Percentiles rank a stretch among this genome's conserved stretches.
Conservation (phyloP, 805 yeast species). For the Cyberlindnera meyerae region DNA sequence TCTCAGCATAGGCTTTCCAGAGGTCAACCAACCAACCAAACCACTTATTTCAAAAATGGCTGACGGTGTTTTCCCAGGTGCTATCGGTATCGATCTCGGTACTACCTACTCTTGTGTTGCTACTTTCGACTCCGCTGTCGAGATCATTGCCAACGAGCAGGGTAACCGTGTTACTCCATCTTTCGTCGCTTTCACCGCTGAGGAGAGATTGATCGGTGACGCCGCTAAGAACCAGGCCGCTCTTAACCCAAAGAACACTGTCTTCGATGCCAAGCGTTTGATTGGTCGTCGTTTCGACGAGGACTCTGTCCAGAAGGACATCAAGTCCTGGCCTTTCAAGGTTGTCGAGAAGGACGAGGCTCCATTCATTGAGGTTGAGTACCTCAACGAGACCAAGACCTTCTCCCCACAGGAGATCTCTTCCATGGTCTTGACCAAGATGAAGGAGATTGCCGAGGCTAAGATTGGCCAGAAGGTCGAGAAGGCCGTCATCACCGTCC, state of each 20-base stretch:
- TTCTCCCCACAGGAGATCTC: conserved; percentile 75
- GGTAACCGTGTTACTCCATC: conserved; percentile 85
- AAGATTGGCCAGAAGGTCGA: conserved; percentile 66
- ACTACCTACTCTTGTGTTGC: conserved; percentile 81
- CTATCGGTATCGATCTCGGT: conserved; percentile 98
- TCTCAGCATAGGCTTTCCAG: conserved; percentile 3
- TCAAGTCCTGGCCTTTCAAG: conserved; percentile 86
- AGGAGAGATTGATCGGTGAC: conserved; percentile 77
- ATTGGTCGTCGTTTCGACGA: conserved; percentile 77
- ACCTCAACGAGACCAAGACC: conserved; percentile 62
- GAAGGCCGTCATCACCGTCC: conserved; percentile 74
- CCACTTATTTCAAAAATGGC: conserved; percentile 51
- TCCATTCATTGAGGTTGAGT: conserved; percentile 67
- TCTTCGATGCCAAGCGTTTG: conserved; percentile 79
- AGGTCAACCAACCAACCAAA: conserved; percentile 2
- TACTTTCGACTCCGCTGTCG: conserved; percentile 72
- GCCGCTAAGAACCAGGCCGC: conserved; percentile 84
- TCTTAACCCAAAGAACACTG: conserved; percentile 71
- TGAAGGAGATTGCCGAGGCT: conserved; percentile 80
- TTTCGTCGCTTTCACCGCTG: conserved; percentile 73
- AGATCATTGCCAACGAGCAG: conserved; percentile 77
- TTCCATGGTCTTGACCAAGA: conserved; percentile 73
- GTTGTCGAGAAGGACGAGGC: conserved; percentile 59
- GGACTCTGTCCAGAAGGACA: conserved; percentile 77
- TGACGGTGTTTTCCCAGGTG: conserved; percentile 99